Evolutionary conservation across 495 filamentous ascomycete species (phyloP), one percentile per base, ranked within the genome.

Genomic region (Aspergillus taichungensis): DNA sequence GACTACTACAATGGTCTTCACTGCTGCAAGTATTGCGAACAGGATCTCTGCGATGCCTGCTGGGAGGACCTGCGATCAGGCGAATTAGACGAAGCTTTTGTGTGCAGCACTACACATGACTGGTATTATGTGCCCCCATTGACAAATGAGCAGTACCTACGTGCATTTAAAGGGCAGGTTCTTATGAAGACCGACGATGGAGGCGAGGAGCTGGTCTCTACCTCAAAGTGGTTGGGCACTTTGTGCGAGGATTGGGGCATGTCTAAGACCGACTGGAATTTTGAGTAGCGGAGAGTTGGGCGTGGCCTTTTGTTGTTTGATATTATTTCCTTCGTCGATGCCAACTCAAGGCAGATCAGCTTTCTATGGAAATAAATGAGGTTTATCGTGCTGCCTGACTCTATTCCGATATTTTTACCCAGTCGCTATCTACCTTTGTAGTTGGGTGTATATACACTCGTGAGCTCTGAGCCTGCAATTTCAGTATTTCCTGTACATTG

Each of bases 21-120:
- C 29, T 24, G 6, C 11, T 58, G 55, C 49, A 55, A 42, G 24
- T 52, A 49, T 9, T 56, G 55, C 34, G 38, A 53, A 30, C 30
- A 45, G n/a, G 55, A 51, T 9, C 51, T 58, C 35, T 58, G 55
- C 42, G 45, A 47, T 24, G 42, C 11, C 18, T 58, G 55, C 8
- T 47, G 44, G 13, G 29, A 40, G 3, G 31, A 50, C 11, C 29
- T 58, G n/a, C 45, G 34, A 29, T 30, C 45, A 10, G 31, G 10
- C 13, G 31, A 42, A 14, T 34, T 32, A 2, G 32, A 27, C 6
- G 30, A 27, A 10, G 45, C 28, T 8, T 12, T 42, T 3, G 38
- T 24, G 3, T 48, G 45, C 13, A 48, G 37, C 45, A 48, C 13
- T 12, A 36, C 39, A 5, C 39, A 48, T 39, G 45, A 48, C 45